Evolutionary conservation across 2,329 filamentous ascomycete genomes (phyloP).

Genomic region (Bertia moriformis): DNA sequence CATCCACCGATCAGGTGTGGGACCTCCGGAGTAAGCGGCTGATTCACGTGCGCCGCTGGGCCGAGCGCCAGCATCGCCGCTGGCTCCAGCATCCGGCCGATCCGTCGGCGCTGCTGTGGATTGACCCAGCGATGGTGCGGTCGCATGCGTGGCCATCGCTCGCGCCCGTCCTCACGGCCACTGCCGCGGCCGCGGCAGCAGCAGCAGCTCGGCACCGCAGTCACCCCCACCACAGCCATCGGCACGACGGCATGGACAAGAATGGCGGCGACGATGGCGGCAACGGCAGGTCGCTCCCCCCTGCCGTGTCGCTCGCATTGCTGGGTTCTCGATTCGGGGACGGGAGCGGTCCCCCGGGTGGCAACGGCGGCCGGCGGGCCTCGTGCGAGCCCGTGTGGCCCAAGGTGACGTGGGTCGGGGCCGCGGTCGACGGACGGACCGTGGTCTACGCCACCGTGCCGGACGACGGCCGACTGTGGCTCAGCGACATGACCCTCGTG

Average conservation of each 20-base stretch:
- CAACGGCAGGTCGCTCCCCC: not conserved
- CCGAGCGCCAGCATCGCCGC: not conserved
- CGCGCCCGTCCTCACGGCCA: too few species aligned
- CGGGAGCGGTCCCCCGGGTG: not conserved
- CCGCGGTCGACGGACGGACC: not conserved
- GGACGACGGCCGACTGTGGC: not conserved
- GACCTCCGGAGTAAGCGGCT: conserved; percentile 2
- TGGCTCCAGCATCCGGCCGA: not conserved
- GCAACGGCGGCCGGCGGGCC: not conserved
- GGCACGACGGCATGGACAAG: too few species aligned
- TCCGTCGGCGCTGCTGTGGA: not conserved
- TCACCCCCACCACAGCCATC: not conserved
- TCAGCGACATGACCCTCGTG: not conserved
- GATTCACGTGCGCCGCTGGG: not conserved
- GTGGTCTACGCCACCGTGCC: not conserved
- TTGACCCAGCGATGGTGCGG: not conserved
- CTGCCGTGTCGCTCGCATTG: not conserved
- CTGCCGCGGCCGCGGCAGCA: too few species aligned
- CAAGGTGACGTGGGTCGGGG: not conserved
- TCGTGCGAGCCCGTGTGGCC: not conserved
- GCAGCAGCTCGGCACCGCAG: not conserved
- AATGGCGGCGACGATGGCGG: too few species aligned
- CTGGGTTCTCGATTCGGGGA: too few species aligned
- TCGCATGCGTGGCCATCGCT: not conserved
- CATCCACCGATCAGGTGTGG: conserved; percentile 1